Evolutionary conservation across 2,329 filamentous ascomycete species (phyloP).

Genomic region (Aspergillus hiratsukae): DNA sequence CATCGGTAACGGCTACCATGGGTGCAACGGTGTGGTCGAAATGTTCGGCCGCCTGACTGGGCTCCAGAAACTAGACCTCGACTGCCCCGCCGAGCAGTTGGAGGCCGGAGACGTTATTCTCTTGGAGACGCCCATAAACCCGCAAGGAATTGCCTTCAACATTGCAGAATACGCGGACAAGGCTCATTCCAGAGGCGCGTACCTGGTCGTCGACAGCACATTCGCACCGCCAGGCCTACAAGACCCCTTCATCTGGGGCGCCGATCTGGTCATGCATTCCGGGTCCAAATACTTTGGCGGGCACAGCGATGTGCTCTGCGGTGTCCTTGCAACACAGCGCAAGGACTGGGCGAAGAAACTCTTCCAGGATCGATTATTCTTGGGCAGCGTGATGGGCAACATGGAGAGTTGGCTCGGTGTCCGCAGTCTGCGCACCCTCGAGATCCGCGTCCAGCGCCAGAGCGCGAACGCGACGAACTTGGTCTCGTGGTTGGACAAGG

Average conservation of each 20-base stretch:
- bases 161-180: constrained; percentile 67
- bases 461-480: constrained; percentile 64
- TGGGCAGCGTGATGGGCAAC: constrained; percentile 82
- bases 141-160: constrained; percentile 73
- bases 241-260: constrained; percentile 76
- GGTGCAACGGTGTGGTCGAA: constrained; percentile 78
- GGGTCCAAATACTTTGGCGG: constrained; percentile 97
- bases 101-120: constrained; percentile 78
- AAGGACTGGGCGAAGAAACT: constrained; percentile 59
- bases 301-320: constrained; percentile 89
- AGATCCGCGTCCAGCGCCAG: constrained; percentile 75
- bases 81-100: constrained; percentile 62
- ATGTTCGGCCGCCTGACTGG: constrained; percentile 72
- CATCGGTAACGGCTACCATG: constrained; percentile 85
- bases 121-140: constrained; percentile 91
- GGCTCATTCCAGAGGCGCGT: constrained; percentile 68
- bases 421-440: constrained; percentile 77
- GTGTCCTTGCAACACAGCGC: constrained; percentile 65
- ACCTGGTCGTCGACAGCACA: constrained; percentile 80
- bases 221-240: constrained; percentile 88
- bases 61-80: constrained; percentile 66
- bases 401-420: constrained; percentile 91
- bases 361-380: constrained; percentile 63
- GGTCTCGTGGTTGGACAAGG: constrained; percentile 64
- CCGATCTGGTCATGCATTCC: constrained; percentile 84